Percentiles rank a stretch among this genome's conserved stretches.
Evolutionary conservation across 352 stramenopile genomes (phyloP).

Genomic region (Aphanomyces euteiches): DNA sequence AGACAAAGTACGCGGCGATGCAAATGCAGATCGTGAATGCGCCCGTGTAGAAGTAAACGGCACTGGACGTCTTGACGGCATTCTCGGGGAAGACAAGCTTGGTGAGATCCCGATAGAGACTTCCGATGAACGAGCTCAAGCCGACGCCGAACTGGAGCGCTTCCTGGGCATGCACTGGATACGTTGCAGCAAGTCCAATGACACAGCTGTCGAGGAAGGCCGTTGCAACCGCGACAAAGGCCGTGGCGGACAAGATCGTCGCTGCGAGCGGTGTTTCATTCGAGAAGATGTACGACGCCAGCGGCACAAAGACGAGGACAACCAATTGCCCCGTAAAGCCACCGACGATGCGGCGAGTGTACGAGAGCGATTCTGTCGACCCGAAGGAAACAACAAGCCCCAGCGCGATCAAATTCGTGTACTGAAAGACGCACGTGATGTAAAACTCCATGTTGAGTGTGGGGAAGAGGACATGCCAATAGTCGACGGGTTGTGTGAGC

Average conservation of each 20-base stretch:
- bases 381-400: not conserved
- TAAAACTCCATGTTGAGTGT: conserved; percentile 13
- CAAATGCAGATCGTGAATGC: not conserved
- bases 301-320: not conserved
- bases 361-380: not conserved
- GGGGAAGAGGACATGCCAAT: conserved; percentile 4
- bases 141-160: not conserved
- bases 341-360: conserved; percentile 13
- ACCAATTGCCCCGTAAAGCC: not conserved
- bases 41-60: not conserved
- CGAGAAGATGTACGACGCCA: conserved; percentile 1
- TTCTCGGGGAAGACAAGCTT: not conserved
- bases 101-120: not conserved
- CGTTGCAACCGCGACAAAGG: not conserved
- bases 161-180: not conserved
- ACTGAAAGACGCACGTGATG: conserved; percentile 7
- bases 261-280: too few relatives aligned
- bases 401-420: not conserved
- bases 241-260: not conserved
- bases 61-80: not conserved
- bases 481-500: conserved; percentile 4
- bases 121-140: not conserved
- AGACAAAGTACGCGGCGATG: not conserved
- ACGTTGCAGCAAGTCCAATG: not conserved
- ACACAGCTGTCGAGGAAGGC: not conserved